Percentiles rank a stretch among this genome's conserved stretches.
These are phyloP conservation scores for Neofusicoccum parvum DNA, from an alignment of 2,329 filamentous ascomycete genomes.

Conservation along the genomic window DNA sequence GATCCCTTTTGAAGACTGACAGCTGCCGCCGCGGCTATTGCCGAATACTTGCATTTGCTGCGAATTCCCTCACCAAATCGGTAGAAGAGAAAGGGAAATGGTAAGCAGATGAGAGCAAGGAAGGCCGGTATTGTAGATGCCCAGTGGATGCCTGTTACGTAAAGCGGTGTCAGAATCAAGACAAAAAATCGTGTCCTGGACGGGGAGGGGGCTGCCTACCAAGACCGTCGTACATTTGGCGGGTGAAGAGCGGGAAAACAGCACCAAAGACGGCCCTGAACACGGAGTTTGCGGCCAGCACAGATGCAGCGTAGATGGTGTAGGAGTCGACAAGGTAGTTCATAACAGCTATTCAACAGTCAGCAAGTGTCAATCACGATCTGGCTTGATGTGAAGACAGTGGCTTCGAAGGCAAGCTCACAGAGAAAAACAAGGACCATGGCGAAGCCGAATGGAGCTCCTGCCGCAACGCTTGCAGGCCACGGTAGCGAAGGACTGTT, in stretches of 20 bases:
- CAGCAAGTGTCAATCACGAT: not conserved
- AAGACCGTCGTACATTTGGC: slow-evolving; percentile 57
- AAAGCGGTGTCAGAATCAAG: not conserved
- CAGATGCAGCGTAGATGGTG: slow-evolving; percentile 75
- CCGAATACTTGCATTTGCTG: slow-evolving; percentile 68
- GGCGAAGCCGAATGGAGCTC: slow-evolving; percentile 59
- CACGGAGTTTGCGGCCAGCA: slow-evolving; percentile 76
- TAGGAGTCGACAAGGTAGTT: slow-evolving; percentile 52
- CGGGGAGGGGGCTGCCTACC: slow-evolving; percentile 20
- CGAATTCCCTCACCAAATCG: slow-evolving; percentile 68
- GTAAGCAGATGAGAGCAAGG: slow-evolving; percentile 69
- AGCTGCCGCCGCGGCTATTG: slow-evolving; percentile 54
- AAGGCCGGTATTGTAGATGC: slow-evolving; percentile 74
- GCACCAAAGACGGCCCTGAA: slow-evolving; percentile 76
- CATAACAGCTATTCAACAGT: slow-evolving; percentile 31
- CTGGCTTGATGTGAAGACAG: too few relatives aligned
- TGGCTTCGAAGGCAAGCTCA: not conserved
- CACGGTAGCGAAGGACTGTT: slow-evolving; percentile 61
- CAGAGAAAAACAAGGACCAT: slow-evolving; percentile 67
- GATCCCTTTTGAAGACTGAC: not conserved
- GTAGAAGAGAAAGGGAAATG: slow-evolving; percentile 76
- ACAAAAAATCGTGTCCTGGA: slow-evolving; percentile 21
- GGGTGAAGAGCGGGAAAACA: slow-evolving; percentile 77
- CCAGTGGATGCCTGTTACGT: slow-evolving; percentile 68
- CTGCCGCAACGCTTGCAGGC: slow-evolving; percentile 55